Evolutionary conservation across 768 basidiomycete genomes (phyloP).

Genomic region (Phanerochaete sordida): DNA sequence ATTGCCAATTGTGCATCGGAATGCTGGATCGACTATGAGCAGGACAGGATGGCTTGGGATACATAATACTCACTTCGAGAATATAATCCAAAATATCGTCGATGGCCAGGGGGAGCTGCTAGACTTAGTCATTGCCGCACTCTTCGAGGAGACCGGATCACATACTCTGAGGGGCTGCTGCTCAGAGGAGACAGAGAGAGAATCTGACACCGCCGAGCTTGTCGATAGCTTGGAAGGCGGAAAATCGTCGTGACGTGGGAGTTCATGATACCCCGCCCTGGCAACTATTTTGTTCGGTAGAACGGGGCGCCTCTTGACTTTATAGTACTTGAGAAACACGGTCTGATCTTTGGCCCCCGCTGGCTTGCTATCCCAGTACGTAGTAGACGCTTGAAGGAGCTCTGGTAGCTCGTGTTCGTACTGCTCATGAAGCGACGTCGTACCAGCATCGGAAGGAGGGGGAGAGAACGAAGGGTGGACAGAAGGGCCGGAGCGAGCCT

Average conservation of each 20-base stretch:
- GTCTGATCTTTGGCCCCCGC: neutral
- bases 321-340: neutral
- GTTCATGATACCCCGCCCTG: neutral
- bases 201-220: neutral
- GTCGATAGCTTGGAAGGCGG: neutral
- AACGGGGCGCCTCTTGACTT: neutral
- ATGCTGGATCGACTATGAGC: neutral
- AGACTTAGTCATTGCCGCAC: neutral
- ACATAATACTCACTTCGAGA: neutral
- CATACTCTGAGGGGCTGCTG: too few species aligned
- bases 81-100: neutral
- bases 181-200: too few species aligned
- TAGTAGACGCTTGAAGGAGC: too few species aligned
- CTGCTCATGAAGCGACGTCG: too few species aligned
- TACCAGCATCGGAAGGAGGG: too few species aligned
- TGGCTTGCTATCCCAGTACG: too few species aligned
- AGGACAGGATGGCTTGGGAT: too few species aligned
- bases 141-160: too few species aligned
- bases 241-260: neutral
- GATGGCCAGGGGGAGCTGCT: neutral
- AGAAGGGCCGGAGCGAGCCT: neutral
- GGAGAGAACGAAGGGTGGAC: too few species aligned
- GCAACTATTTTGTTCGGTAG: neutral
- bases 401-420: too few species aligned
- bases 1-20: neutral